Conservation (phyloP, 1,284 basidiomycete species). For the Schizophyllum amplum region DNA sequence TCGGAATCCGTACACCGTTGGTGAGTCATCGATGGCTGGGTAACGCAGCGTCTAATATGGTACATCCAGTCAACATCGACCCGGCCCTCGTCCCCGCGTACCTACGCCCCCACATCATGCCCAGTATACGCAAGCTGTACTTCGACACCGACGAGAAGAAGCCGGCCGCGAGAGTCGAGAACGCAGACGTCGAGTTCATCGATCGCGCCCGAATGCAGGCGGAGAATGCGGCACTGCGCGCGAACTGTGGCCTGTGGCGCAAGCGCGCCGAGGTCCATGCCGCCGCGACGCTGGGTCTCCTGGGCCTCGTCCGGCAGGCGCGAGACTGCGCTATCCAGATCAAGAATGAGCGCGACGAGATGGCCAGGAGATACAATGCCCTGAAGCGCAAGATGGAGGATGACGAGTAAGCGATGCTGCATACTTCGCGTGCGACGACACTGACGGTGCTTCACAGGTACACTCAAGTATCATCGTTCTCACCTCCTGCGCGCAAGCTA, state of each 20-base stretch:
- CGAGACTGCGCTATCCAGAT: conserved; percentile 39
- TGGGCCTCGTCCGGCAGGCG: conserved; percentile 39
- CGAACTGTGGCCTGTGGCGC: conserved; percentile 44
- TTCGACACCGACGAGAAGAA: conserved; percentile 23
- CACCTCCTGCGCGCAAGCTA: not conserved
- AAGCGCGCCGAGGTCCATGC: conserved; percentile 50
- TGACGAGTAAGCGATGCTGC: not conserved
- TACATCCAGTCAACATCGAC: conserved; percentile 35
- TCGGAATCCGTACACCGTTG: conserved; percentile 37
- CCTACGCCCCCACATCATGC: conserved; percentile 39
- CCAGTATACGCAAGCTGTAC: conserved; percentile 43
- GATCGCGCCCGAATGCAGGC: conserved; percentile 40
- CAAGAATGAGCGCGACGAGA: conserved; percentile 35
- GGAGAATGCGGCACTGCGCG: conserved; percentile 41
- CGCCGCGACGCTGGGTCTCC: conserved; percentile 42
- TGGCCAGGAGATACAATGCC: conserved; percentile 27
- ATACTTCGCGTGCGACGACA: not conserved
- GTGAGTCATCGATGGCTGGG: conserved; percentile 24
- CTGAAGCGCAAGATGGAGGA: conserved; percentile 17
- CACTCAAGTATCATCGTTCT: not conserved
- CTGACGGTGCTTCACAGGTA: not conserved
- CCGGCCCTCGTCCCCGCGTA: conserved; percentile 36
- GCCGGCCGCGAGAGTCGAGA: not conserved
- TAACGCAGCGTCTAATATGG: conserved; percentile 1
- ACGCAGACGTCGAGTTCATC: conserved; percentile 20